Conservation (phyloP, 2,329 filamentous ascomycete genomes). For the Colletotrichum liriopes region DNA sequence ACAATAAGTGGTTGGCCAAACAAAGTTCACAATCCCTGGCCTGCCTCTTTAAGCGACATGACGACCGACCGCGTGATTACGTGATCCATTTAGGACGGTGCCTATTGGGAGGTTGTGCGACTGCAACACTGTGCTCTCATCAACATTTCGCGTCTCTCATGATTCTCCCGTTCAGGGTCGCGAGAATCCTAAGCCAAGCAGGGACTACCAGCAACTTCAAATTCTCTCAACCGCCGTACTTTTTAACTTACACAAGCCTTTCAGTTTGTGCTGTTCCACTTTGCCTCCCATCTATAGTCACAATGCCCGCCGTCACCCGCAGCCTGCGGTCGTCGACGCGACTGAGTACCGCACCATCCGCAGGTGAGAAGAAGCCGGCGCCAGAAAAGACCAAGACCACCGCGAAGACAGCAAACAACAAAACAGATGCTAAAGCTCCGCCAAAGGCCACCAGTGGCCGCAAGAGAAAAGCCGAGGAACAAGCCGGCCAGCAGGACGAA, state of each 20-base stretch:
- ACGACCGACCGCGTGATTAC: slow-evolving; percentile 7
- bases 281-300: too few relatives aligned
- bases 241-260: background rate
- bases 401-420: background rate
- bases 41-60: background rate
- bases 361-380: slow-evolving; percentile 5
- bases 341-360: background rate
- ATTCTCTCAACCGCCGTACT: too few relatives aligned
- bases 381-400: background rate
- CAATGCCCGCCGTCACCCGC: slow-evolving; percentile 32
- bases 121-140: slow-evolving; percentile 19
- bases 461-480: slow-evolving; percentile 27
- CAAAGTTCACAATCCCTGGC: background rate
- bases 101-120: background rate
- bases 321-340: slow-evolving; percentile 40
- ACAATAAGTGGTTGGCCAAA: background rate
- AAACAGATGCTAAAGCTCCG: background rate
- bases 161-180: background rate
- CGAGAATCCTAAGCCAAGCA: background rate
- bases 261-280: fast-evolving
- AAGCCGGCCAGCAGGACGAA: background rate
- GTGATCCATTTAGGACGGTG: background rate
- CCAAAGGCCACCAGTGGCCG: background rate
- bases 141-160: slow-evolving; percentile 14
- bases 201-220: background rate